These are phyloP conservation scores for Coemansia sp. DNA, from an alignment of 192 early-diverging fungal species.

Conservation along the genomic window DNA sequence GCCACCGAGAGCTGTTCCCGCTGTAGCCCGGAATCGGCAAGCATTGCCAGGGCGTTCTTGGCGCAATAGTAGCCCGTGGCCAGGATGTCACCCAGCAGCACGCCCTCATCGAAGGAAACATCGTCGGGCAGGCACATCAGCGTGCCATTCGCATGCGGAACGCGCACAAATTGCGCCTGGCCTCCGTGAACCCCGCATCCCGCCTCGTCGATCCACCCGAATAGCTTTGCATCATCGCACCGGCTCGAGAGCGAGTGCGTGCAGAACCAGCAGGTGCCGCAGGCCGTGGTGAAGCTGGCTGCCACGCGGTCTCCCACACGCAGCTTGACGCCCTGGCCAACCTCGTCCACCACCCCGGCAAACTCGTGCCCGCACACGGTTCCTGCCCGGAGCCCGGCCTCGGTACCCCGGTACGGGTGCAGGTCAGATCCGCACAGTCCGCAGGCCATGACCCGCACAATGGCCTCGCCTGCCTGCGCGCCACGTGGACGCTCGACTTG, in stretches of 20 bases:
- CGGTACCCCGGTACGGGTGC: slow-evolving; percentile 45
- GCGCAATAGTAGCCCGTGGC: slow-evolving; percentile 55
- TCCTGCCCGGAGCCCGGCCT: slow-evolving; percentile 34
- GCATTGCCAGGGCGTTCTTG: slow-evolving; percentile 39
- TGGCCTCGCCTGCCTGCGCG: slow-evolving; percentile 42
- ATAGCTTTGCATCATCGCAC: slow-evolving; percentile 46
- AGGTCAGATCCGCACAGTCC: slow-evolving; percentile 52
- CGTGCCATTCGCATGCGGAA: slow-evolving; percentile 49
- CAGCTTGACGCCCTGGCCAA: slow-evolving; percentile 32
- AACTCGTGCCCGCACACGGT: slow-evolving; percentile 55
- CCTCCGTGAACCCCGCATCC: slow-evolving; percentile 47
- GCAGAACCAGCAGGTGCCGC: slow-evolving; percentile 48
- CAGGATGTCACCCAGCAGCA: slow-evolving; percentile 52
- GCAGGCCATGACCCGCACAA: slow-evolving; percentile 42
- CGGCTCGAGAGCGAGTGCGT: slow-evolving; percentile 37
- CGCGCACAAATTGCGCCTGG: slow-evolving; percentile 53
- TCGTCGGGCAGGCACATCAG: slow-evolving; percentile 33
- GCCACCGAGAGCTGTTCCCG: slow-evolving; percentile 27
- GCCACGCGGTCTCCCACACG: slow-evolving; percentile 45
- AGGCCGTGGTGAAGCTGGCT: slow-evolving; percentile 47
- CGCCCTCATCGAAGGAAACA: slow-evolving; percentile 36
- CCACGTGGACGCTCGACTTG: slow-evolving; percentile 29
- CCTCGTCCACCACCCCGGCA: slow-evolving; percentile 41
- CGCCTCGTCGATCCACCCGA: slow-evolving; percentile 36
- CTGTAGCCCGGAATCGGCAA: slow-evolving; percentile 12